Percentiles rank a stretch among this genome's conserved stretches.
Evolutionary conservation across 192 early-diverging fungal species (phyloP).

Genomic region (Backusella circina): DNA sequence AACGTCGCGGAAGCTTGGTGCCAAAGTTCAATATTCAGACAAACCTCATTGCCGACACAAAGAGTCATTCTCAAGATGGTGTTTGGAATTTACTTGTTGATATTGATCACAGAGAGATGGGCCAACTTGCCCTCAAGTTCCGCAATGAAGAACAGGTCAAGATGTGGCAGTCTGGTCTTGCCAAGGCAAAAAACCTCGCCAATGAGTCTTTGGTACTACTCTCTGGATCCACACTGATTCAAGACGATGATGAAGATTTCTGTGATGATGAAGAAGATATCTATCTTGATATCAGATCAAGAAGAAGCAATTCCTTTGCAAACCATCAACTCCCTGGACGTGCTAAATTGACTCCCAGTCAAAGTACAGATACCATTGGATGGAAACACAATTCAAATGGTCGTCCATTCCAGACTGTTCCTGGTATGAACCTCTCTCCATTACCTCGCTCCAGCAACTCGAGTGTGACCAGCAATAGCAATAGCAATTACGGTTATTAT

Average conservation of each 20-base stretch:
- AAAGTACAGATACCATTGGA: neutral
- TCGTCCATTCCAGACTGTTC: constrained; percentile 11
- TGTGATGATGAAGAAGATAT: constrained; percentile 11
- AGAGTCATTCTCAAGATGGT: constrained; percentile 14
- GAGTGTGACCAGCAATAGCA: neutral
- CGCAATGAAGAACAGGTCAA: constrained; percentile 86
- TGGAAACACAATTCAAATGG: neutral
- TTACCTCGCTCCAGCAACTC: constrained; percentile 20
- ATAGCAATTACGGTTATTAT: constrained; percentile 20
- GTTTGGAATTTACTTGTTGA: constrained; percentile 67
- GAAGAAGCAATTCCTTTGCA: constrained; percentile 10
- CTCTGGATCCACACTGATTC: constrained; percentile 6
- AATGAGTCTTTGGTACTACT: neutral
- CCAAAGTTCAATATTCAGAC: constrained; percentile 54
- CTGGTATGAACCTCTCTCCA: constrained; percentile 31
- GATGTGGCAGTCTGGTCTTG: constrained; percentile 77
- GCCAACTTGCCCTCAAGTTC: constrained; percentile 74
- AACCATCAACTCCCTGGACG: neutral
- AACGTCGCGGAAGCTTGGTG: constrained; percentile 48
- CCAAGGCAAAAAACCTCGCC: constrained; percentile 54
- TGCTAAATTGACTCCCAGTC: neutral
- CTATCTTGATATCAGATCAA: neutral
- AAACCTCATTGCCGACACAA: neutral
- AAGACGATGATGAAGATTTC: constrained; percentile 28
- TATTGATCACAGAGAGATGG: constrained; percentile 49